A percentile compares a stretch with the other conserved stretches of the same genome.
These are phyloP conservation scores for Xylariaceae sp. DNA, from an alignment of 2,329 filamentous ascomycete genomes.

Conservation along the genomic window DNA sequence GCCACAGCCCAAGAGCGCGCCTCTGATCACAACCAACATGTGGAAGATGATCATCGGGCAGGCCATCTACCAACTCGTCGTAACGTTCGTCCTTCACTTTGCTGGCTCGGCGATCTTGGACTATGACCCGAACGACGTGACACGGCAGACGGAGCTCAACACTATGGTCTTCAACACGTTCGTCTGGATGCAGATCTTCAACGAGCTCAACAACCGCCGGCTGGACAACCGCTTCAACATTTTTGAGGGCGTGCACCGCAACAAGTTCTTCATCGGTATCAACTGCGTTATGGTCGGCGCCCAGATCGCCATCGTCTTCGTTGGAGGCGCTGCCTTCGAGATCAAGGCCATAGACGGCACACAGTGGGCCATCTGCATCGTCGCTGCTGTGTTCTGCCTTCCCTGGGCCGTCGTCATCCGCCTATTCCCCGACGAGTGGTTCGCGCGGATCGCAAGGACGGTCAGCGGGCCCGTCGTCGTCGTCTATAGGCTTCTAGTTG, in stretches of 20 bases:
- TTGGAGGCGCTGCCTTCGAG: constrained; percentile 58
- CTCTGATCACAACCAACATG: constrained; percentile 72
- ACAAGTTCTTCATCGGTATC: constrained; percentile 61
- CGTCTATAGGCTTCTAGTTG: constrained; percentile 29
- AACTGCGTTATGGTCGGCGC: constrained; percentile 59
- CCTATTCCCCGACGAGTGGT: constrained; percentile 52
- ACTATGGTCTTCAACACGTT: constrained; percentile 72
- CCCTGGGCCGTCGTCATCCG: constrained; percentile 54
- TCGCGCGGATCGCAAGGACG: constrained; percentile 35
- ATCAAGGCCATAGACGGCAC: constrained; percentile 51
- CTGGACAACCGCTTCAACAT: constrained; percentile 66
- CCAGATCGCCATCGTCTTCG: constrained; percentile 60
- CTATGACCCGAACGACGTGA: constrained; percentile 46
- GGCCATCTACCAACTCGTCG: constrained; percentile 61
- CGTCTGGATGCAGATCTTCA: constrained; percentile 75
- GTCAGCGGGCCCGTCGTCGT: constrained; percentile 37
- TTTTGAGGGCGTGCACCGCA: constrained; percentile 58
- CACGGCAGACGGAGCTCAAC: constrained; percentile 49
- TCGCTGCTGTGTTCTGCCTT: constrained; percentile 51
- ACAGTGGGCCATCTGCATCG: constrained; percentile 59
- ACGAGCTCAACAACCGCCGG: constrained; percentile 67
- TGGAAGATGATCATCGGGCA: constrained; percentile 70
- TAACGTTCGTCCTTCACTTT: constrained; percentile 64
- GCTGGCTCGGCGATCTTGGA: constrained; percentile 58
- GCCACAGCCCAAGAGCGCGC: constrained; percentile 64